Evolutionary conservation across 2,329 filamentous ascomycete genomes (phyloP).

Genomic region (Rutstroemia sydowiana): DNA sequence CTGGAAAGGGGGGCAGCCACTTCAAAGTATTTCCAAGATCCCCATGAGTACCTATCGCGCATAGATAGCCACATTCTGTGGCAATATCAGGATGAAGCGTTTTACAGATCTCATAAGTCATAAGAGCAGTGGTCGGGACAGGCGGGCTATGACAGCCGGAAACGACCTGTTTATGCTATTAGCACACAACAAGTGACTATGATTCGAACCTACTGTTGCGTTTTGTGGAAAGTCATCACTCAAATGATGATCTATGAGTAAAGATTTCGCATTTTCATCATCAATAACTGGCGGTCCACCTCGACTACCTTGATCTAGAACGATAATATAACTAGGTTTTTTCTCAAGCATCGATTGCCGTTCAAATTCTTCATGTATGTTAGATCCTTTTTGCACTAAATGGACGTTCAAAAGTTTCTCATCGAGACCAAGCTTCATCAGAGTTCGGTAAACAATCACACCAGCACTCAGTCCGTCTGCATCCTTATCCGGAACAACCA

Average conservation of each 20-base stretch:
- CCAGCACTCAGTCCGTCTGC: slow-evolving; percentile 60
- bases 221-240: slow-evolving; percentile 48
- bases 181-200: not conserved
- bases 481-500: slow-evolving; percentile 63
- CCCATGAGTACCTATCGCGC: slow-evolving; percentile 57
- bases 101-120: slow-evolving; percentile 57
- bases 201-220: slow-evolving; percentile 15
- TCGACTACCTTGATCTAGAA: slow-evolving; percentile 59
- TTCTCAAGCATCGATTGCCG: slow-evolving; percentile 42
- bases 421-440: slow-evolving; percentile 50
- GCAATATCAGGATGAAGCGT: slow-evolving; percentile 45
- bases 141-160: slow-evolving; percentile 58
- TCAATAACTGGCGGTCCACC: slow-evolving; percentile 47
- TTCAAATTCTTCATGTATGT: slow-evolving; percentile 48
- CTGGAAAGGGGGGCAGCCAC: slow-evolving; percentile 59
- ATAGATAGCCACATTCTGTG: slow-evolving; percentile 50
- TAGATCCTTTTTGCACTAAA: slow-evolving; percentile 51
- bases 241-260: slow-evolving; percentile 60
- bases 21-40: slow-evolving; percentile 58
- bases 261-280: slow-evolving; percentile 36
- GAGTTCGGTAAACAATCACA: slow-evolving; percentile 52
- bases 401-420: slow-evolving; percentile 47
- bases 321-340: slow-evolving; percentile 50
- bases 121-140: slow-evolving; percentile 55
- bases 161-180: slow-evolving; percentile 36